Base-by-base conservation (phyloP, 2,329 filamentous ascomycete species). In the Pseudocercospora pini-densiflorae region DNA sequence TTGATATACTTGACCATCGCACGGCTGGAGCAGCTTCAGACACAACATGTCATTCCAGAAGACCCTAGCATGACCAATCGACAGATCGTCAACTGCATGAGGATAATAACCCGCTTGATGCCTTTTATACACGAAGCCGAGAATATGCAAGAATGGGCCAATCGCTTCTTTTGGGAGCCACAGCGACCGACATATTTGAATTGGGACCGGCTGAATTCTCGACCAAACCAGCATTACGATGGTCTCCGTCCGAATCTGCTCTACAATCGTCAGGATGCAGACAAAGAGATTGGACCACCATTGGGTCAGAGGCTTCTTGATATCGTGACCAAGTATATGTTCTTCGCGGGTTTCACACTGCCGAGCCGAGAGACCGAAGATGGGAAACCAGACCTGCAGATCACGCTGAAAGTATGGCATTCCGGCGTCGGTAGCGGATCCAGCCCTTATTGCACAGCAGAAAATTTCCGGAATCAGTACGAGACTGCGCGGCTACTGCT, bases 341-440 rank as follows among this genome's bases (percentile, higher is more conserved):
- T 99, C 86, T 97, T 92, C 78, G 90, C 91, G 8, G 92, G 93
- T 63, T 91, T 99, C 74, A 97, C 94, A 0, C 86, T 97, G 16
- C 92, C 94, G 9, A 70, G 66, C 49, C 71, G 70, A 63, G 33
- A 71, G n/a, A 68, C 73, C 49, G 69, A 66, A 2, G 59, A 74
- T n/a, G 74, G 73, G 9, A 63, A 62, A 9, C 68, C 72, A 3
- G 71, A 75, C 31, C 63, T 70, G 19, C 72, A 95, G 78, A 91
- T 97, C 63, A 91, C 90, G 7, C 97, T 95, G 80, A 91, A 93
- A 62, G 98, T 99, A 77, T 99, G 95, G 95, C 93, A 97, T 81
- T 98, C 92, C 76, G 95, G 95, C 57, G 94, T 99, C 31, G 95
- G 95, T 14, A 98, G 94, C 83, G 97, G 97, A 78, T 92, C 91